phyloP scores from a whole-genome alignment of 208 protist species.

The Leishmania mexicana region DNA sequence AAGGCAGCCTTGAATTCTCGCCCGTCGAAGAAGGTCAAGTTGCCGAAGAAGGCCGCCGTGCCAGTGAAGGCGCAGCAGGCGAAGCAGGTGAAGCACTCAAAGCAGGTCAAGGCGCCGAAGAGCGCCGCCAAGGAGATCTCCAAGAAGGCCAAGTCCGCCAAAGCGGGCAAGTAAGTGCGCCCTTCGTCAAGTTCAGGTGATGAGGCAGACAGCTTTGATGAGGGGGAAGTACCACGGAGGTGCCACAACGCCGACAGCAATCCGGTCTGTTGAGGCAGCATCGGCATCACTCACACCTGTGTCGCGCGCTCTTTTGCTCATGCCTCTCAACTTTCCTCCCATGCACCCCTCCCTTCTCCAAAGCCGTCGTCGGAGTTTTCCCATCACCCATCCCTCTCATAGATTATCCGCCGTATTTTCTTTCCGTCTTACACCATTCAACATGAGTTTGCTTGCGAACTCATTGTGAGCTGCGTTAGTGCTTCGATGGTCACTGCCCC shows the following conservation, averaged over 20 bases:
- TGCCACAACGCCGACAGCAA: not conserved
- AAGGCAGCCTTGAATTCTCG: constrained; percentile 9
- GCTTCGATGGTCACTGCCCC: not conserved
- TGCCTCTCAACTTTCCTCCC: not conserved
- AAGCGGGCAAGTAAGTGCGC: constrained; percentile 9
- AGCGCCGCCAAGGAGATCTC: constrained; percentile 18
- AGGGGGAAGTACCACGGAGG: not conserved
- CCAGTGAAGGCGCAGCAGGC: constrained; percentile 1
- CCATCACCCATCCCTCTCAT: not conserved
- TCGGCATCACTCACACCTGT: not conserved
- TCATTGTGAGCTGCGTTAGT: not conserved
- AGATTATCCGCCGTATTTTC: not conserved
- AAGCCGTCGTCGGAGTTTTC: not conserved
- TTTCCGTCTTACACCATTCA: not conserved
- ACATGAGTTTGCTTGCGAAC: not conserved
- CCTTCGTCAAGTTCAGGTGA: not conserved
- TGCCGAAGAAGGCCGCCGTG: constrained; percentile 16
- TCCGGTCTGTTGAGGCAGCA: not conserved
- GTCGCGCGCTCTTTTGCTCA: not conserved
- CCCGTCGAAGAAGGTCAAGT: constrained; percentile 13
- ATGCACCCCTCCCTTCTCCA: not conserved
- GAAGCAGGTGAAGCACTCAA: constrained; percentile 2
- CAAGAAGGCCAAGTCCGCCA: constrained; percentile 14
- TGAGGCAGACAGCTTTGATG: not conserved
- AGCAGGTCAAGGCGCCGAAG: constrained; percentile 3